A percentile compares a stretch with the other conserved stretches of the same genome.
Conservation (phyloP, 116 monocot species). For the Dioscorea cayenensis region DNA sequence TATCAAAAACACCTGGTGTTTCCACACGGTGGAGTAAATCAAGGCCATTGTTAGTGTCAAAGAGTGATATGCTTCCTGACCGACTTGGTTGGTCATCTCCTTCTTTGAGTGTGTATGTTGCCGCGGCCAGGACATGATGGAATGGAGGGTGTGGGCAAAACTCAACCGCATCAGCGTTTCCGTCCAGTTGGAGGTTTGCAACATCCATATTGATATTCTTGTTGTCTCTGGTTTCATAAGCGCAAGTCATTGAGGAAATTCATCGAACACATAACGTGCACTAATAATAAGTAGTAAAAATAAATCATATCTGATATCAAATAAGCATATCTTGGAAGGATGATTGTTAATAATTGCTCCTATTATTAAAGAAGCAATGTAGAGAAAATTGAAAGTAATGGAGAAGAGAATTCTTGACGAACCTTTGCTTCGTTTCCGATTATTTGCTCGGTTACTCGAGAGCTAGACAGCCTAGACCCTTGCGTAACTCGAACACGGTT, state of each 20-base stretch:
- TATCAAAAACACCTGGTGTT: slow-evolving; percentile 75
- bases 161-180: slow-evolving; percentile 84
- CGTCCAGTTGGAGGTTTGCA: slow-evolving; percentile 47
- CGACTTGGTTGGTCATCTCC: slow-evolving; percentile 28
- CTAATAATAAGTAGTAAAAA: too few relatives aligned
- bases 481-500: too few relatives aligned
- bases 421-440: too few relatives aligned
- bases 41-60: slow-evolving; percentile 30
- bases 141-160: slow-evolving; percentile 63
- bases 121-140: slow-evolving; percentile 58
- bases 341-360: too few relatives aligned
- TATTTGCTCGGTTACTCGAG: too few relatives aligned
- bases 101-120: slow-evolving; percentile 88
- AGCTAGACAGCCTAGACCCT: too few relatives aligned
- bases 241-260: neutral
- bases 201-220: slow-evolving; percentile 46
- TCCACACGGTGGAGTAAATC: slow-evolving; percentile 40
- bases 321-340: too few relatives aligned
- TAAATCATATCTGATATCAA: too few relatives aligned
- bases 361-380: too few relatives aligned
- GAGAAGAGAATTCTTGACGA: too few relatives aligned
- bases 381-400: too few relatives aligned
- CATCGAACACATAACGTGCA: neutral
- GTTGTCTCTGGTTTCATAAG: too few relatives aligned
- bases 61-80: slow-evolving; percentile 74